Evolutionary conservation across 148 eudicot species (phyloP), one percentile per base, ranked within the genome.

Genomic region (Chenopodium berlandieri): DNA sequence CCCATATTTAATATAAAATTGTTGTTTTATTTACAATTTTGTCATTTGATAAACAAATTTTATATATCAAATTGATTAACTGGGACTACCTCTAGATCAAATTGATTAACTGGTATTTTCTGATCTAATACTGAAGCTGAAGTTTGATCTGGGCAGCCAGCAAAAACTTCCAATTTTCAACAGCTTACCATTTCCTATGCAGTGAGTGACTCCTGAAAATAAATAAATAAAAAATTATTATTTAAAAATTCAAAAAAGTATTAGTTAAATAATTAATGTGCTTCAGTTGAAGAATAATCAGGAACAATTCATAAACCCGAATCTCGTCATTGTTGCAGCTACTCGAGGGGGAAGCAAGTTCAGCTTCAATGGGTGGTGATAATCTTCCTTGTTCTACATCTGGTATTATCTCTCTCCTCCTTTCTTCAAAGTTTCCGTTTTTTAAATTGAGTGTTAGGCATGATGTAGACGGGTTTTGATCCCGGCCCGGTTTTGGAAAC

Each of bases 291-390:
- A 71, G 75, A 71, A 71, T 6, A 71, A 71, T 71, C 50, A 71
- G 1, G 12, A 10, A 16, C 6, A 37, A 19, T 40, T 71, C 40
- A 34, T 34, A 34, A 4, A 3, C 40, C 40, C 40, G 40, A 34
- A 34, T 34, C 40, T 34, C 40, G 40, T 34, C 40, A 34, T 34
- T 34, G 40, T 34, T 34, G 40, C 40, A 34, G 40, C 40, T 34
- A 34, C 40, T 34, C 22, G 25, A 9, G 25, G 30, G 2, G 48
- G 4, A 71, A 23, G 6, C 20, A 9, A 80, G 71, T 71, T 80
- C 17, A 32, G 9, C 52, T 63, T 44, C 65, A 80, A 84, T 84
- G 86, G 86, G 86, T 80, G 86, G 86, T 62, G 86, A 80, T 47
- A 60, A 71, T 69, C 77, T 84, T 80, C 80, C 65, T 52, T 84